Evolutionary conservation across 2,329 filamentous ascomycete genomes (phyloP).

Genomic region (Ceratocystis albifundus): DNA sequence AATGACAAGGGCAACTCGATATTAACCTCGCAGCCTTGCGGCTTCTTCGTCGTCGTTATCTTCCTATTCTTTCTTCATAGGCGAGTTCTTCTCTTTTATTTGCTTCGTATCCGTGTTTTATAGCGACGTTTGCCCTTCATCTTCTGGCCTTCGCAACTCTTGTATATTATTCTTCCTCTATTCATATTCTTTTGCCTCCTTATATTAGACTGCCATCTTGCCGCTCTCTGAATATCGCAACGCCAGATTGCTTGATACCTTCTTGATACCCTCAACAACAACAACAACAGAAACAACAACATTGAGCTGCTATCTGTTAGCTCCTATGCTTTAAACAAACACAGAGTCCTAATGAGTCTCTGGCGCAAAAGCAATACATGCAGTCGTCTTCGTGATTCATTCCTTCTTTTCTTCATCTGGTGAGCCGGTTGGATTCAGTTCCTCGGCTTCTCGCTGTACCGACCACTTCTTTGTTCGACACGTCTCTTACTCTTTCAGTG

Average conservation of each 20-base stretch:
- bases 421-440: neutral
- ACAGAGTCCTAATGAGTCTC: too few species aligned
- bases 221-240: constrained; percentile 1
- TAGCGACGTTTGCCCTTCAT: too few species aligned
- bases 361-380: neutral
- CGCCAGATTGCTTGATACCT: neutral
- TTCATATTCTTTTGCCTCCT: neutral
- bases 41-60: too few species aligned
- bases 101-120: too few species aligned
- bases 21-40: too few species aligned
- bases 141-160: too few species aligned
- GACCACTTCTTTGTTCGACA: neutral
- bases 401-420: neutral
- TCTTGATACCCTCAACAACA: neutral
- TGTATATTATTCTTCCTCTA: neutral
- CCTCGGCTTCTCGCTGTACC: neutral
- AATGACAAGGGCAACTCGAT: neutral
- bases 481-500: neutral
- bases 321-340: too few species aligned
- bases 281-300: neutral
- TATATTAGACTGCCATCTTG: neutral
- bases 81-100: too few species aligned
- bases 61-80: too few species aligned
- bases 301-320: too few species aligned
- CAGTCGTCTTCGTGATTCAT: neutral